Evolutionary conservation across 805 yeast genomes (phyloP).

Genomic region (Suhomyces tanzawaensis): DNA sequence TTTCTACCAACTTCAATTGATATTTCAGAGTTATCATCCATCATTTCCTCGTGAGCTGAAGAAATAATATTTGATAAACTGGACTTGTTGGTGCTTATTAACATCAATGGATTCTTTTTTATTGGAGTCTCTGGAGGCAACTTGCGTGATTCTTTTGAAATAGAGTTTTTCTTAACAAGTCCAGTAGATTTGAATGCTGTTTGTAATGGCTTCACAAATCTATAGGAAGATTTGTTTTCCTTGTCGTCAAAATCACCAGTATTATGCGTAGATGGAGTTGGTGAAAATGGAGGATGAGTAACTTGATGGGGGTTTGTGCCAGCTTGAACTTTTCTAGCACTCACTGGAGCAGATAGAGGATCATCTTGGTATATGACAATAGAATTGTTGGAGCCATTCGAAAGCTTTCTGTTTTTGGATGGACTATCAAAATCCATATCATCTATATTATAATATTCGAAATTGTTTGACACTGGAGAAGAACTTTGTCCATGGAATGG

Average conservation of each 20-base stretch:
- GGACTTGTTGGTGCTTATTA: conserved; percentile 24
- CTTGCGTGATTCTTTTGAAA: conserved; percentile 22
- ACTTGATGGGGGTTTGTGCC: neutral
- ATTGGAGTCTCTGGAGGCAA: conserved; percentile 46
- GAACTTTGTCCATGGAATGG: conserved; percentile 13
- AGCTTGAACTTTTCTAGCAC: conserved; percentile 1
- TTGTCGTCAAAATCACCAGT: conserved; percentile 27
- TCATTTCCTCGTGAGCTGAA: conserved; percentile 19
- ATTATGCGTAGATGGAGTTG: neutral
- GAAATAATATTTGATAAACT: conserved; percentile 18
- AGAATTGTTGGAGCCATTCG: conserved; percentile 18
- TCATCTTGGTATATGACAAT: conserved; percentile 26
- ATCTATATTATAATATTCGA: conserved; percentile 27
- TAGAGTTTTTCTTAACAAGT: conserved; percentile 50
- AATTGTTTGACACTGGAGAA: conserved; percentile 10
- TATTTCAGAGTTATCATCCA: conserved; percentile 21
- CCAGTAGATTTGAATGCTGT: conserved; percentile 81
- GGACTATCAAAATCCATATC: conserved; percentile 31
- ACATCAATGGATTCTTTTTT: conserved; percentile 39
- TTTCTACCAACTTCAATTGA: conserved; percentile 44
- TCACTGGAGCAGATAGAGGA: neutral
- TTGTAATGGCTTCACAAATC: conserved; percentile 78
- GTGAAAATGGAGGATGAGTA: conserved; percentile 45
- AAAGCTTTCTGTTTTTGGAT: conserved; percentile 25
- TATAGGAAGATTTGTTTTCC: conserved; percentile 46